Evolutionary conservation across 371 early-diverging fungal species (phyloP), one percentile per base, ranked within the genome.

Genomic region (Mucor saturninus): DNA sequence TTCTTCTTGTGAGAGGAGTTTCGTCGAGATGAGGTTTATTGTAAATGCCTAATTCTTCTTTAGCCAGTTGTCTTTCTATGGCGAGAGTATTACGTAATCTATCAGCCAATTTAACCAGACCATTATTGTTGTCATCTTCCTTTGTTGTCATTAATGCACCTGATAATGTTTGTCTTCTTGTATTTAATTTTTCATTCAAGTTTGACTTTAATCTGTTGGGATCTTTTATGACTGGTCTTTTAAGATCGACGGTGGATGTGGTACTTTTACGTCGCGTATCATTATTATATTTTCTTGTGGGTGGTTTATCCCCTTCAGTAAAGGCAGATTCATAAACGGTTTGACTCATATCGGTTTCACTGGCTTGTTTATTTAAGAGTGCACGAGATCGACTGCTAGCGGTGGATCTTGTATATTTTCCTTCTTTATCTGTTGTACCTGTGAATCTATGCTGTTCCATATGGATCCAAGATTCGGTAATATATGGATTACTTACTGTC

Each of bases 401-500:
- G 28, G 64, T 64, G 7, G 64, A 64, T 50, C 59, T 42, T 28
- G 51, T 54, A 54, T 42, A 55, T 42, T 68, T 59, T 43, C 52
- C 59, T 56, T 54, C 53, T 54, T 54, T n/a, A 39, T 55, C 28
- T 45, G n/a, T n/a, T 28, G 50, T 38, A 21, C 59, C 32, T 28
- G 30, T 14, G 53, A 64, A 73, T 73, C 65, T 64, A 55, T 73
- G 71, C 48, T 78, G 69, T 61, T 79, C 70, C 74, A 74, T 73
- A 72, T 70, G 74, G 62, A 74, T 66, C 79, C 79, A 79, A 63
- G 72, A 66, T 53, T 78, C 74, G 53, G 72, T 62, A 50, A 65
- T 72, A 56, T 73, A 71, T 50, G 72, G 68, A 55, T 73, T 73
- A 43, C 73, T 65, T 57, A 79, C 61, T 54, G 79, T 76, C 64